These are phyloP conservation scores for Teratosphaeria pseudoeucalypti DNA, from an alignment of 2,329 filamentous ascomycete species.

Conservation along the genomic window DNA sequence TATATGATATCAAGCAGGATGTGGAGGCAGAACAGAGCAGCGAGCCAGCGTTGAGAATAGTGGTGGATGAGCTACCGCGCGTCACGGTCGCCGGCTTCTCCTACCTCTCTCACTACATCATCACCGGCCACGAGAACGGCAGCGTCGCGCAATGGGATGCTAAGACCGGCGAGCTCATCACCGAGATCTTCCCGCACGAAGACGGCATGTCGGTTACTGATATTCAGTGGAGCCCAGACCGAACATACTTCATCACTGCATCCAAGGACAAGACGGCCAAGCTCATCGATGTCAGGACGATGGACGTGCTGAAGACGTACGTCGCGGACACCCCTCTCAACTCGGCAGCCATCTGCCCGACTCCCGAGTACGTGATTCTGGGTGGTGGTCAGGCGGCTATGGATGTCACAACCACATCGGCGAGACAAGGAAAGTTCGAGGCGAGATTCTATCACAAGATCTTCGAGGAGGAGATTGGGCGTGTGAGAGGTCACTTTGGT, in stretches of 20 bases:
- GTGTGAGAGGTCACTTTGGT: constrained; percentile 94
- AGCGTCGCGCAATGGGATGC: constrained; percentile 83
- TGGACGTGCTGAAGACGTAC: constrained; percentile 90
- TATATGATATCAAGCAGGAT: constrained; percentile 80
- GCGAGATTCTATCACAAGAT: constrained; percentile 99
- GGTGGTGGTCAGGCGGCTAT: constrained; percentile 97
- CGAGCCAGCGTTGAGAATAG: constrained; percentile 75
- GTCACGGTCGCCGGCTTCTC: constrained; percentile 96
- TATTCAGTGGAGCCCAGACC: constrained; percentile 86
- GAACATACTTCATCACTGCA: constrained; percentile 96
- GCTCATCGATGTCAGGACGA: constrained; percentile 75
- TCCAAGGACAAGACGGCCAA: constrained; percentile 97
- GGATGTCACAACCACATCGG: constrained; percentile 92
- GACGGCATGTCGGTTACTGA: constrained; percentile 76
- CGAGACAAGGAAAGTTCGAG: constrained; percentile 97
- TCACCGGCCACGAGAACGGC: constrained; percentile 94
- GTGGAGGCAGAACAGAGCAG: constrained; percentile 72
- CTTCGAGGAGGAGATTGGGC: constrained; percentile 96
- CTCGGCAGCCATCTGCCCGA: constrained; percentile 83
- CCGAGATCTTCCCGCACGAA: constrained; percentile 78
- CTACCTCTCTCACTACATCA: constrained; percentile 90
- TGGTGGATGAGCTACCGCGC: constrained; percentile 84
- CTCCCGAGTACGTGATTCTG: constrained; percentile 96
- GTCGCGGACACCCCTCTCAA: constrained; percentile 88
- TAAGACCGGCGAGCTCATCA: constrained; percentile 76